Percentiles rank a stretch among this genome's conserved stretches.
Evolutionary conservation across 2,329 filamentous ascomycete species (phyloP).

Genomic region (Aureobasidium sp.): DNA sequence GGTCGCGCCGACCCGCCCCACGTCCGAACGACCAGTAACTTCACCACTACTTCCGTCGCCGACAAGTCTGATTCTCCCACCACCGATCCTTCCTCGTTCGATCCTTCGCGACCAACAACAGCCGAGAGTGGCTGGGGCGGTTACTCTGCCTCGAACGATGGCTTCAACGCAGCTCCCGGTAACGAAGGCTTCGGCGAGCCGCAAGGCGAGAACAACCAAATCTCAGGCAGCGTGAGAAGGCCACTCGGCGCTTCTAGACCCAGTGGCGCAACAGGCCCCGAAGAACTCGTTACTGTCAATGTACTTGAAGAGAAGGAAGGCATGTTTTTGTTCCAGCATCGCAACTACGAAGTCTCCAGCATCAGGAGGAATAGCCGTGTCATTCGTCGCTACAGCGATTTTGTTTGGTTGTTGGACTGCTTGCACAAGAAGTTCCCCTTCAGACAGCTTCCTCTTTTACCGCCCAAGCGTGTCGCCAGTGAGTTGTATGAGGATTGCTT

Average conservation of each 20-base stretch:
- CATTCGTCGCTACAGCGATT: slow-evolving; percentile 90
- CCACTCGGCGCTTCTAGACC: slow-evolving; percentile 36
- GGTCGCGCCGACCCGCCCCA: slow-evolving; percentile 17
- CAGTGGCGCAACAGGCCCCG: slow-evolving; percentile 33
- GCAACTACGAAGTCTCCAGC: slow-evolving; percentile 92
- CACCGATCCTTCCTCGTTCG: slow-evolving; percentile 9
- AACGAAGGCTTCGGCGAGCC: slow-evolving; percentile 18
- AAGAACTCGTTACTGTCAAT: slow-evolving; percentile 62
- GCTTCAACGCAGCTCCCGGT: slow-evolving; percentile 23
- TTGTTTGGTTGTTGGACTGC: slow-evolving; percentile 95
- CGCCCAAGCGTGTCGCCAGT: slow-evolving; percentile 85
- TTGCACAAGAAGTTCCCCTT: slow-evolving; percentile 95
- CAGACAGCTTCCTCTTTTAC: slow-evolving; percentile 76
- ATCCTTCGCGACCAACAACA: slow-evolving; percentile 14
- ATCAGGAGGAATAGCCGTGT: slow-evolving; percentile 79
- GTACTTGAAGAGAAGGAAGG: slow-evolving; percentile 94
- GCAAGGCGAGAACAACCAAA: slow-evolving; percentile 14
- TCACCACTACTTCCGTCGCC: slow-evolving; percentile 39
- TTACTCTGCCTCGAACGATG: slow-evolving; percentile 22
- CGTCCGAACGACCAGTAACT: slow-evolving; percentile 46
- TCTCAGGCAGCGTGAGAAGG: not conserved
- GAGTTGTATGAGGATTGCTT: slow-evolving; percentile 25
- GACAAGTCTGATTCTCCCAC: not conserved
- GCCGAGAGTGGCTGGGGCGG: slow-evolving; percentile 28
- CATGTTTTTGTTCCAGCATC: slow-evolving; percentile 96